phyloP scores from a whole-genome alignment of 208 protist genomes.

The Leishmania gerbilli region DNA sequence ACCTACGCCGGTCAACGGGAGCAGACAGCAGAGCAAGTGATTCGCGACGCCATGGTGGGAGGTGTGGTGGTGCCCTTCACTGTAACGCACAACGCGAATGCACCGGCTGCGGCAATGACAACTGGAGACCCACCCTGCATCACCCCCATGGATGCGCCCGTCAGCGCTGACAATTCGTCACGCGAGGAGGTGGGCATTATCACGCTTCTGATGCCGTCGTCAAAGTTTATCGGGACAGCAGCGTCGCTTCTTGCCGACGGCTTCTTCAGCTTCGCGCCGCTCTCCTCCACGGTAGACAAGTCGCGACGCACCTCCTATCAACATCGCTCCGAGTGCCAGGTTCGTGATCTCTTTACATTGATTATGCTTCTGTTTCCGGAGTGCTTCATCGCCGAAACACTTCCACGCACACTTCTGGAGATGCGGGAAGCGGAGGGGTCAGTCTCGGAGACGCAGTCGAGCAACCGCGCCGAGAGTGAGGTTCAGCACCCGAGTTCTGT shows the following conservation, averaged over 20 bases:
- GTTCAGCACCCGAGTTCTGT: not conserved
- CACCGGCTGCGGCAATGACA: not conserved
- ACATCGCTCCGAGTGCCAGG: constrained; percentile 40
- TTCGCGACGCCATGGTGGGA: constrained; percentile 55
- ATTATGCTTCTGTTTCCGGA: constrained; percentile 75
- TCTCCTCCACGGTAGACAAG: constrained; percentile 46
- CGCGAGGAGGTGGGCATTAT: not conserved
- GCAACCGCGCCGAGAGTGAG: not conserved
- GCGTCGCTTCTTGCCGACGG: constrained; percentile 51
- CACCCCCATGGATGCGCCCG: not conserved
- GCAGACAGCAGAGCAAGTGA: constrained; percentile 46
- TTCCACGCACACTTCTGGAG: constrained; percentile 1
- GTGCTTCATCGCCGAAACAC: constrained; percentile 46
- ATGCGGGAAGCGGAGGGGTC: constrained; percentile 16
- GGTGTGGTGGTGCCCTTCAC: constrained; percentile 61
- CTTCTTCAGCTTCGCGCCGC: constrained; percentile 55
- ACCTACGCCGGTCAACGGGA: constrained; percentile 43
- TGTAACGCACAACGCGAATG: not conserved
- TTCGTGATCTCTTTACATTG: constrained; percentile 58
- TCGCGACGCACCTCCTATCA: constrained; percentile 10
- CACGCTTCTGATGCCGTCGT: constrained; percentile 56
- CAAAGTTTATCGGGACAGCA: constrained; percentile 49
- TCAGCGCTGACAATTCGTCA: not conserved
- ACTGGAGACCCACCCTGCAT: not conserved
- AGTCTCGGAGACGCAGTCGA: not conserved